phyloP scores from a whole-genome alignment of 805 yeast genomes.

The Yamadazyma paraphyllophila region DNA sequence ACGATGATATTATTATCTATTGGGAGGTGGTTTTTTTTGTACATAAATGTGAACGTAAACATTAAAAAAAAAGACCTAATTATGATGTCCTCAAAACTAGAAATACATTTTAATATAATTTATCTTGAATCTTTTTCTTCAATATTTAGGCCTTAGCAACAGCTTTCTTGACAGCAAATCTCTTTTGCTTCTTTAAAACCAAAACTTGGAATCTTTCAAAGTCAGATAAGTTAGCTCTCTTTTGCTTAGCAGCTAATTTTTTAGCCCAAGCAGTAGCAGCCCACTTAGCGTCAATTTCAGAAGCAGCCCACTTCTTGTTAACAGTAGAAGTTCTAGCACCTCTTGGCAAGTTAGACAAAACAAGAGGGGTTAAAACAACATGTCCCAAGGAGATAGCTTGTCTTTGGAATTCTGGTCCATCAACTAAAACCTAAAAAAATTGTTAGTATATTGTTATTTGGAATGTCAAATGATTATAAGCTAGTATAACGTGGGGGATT shows the following conservation, averaged over 20 bases:
- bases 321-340: slow-evolving; percentile 87
- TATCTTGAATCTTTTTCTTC: slow-evolving; percentile 15
- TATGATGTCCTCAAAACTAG: slow-evolving; percentile 24
- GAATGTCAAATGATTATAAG: background rate
- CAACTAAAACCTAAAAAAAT: slow-evolving; percentile 72
- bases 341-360: slow-evolving; percentile 84
- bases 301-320: slow-evolving; percentile 89
- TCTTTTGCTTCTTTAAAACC: slow-evolving; percentile 96
- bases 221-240: slow-evolving; percentile 90
- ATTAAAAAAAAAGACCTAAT: slow-evolving; percentile 27
- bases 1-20: slow-evolving; percentile 16
- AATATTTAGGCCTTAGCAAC: slow-evolving; percentile 84
- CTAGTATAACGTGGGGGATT: background rate
- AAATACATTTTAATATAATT: slow-evolving; percentile 22
- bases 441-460: slow-evolving; percentile 23
- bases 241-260: slow-evolving; percentile 93
- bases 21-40: slow-evolving; percentile 15
- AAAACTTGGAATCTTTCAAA: slow-evolving; percentile 99
- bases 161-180: slow-evolving; percentile 92
- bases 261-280: slow-evolving; percentile 94
- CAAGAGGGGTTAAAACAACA: slow-evolving; percentile 91
- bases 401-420: slow-evolving; percentile 95
- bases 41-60: slow-evolving; percentile 24
- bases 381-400: slow-evolving; percentile 86
- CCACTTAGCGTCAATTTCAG: slow-evolving; percentile 89